Conservation (phyloP, 2,329 filamentous ascomycete species). For the Rutstroemia sp. region DNA sequence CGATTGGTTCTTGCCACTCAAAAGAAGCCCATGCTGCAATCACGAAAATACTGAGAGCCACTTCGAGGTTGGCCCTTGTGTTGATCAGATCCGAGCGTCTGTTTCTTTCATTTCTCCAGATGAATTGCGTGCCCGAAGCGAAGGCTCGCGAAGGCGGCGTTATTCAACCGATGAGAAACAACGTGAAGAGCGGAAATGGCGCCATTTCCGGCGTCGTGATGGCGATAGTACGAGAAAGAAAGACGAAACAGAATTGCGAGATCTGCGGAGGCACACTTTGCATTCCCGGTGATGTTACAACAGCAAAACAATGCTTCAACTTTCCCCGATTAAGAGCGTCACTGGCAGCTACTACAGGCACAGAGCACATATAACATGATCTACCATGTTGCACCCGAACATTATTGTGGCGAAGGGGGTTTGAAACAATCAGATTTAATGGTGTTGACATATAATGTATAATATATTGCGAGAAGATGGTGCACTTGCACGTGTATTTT, state of each 20-base stretch:
- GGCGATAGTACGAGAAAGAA: constrained; percentile 3
- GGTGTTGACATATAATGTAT: too few relatives aligned
- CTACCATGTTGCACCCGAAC: too few relatives aligned
- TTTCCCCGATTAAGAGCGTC: too few relatives aligned
- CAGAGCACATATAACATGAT: too few relatives aligned
- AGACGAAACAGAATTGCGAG: constrained; percentile 8
- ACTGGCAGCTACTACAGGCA: too few relatives aligned
- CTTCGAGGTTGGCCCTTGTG: constrained; percentile 57
- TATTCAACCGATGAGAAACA: background rate
- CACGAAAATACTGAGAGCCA: constrained; percentile 60
- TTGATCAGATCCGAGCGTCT: constrained; percentile 45
- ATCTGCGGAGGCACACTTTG: background rate
- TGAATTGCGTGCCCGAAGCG: background rate
- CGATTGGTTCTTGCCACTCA: constrained; percentile 78
- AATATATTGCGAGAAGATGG: too few relatives aligned
- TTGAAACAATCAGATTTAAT: too few relatives aligned
- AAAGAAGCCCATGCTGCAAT: constrained; percentile 63
- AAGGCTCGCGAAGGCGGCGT: background rate
- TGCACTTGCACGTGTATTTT: too few relatives aligned
- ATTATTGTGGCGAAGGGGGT: too few relatives aligned
- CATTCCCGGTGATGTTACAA: background rate
- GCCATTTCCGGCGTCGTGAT: background rate
- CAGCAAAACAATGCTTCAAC: too few relatives aligned
- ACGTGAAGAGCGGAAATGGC: background rate
- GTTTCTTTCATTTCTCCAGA: constrained; percentile 12